Conservation (phyloP, 1,284 basidiomycete species). For the Ganoderma resinaceum region DNA sequence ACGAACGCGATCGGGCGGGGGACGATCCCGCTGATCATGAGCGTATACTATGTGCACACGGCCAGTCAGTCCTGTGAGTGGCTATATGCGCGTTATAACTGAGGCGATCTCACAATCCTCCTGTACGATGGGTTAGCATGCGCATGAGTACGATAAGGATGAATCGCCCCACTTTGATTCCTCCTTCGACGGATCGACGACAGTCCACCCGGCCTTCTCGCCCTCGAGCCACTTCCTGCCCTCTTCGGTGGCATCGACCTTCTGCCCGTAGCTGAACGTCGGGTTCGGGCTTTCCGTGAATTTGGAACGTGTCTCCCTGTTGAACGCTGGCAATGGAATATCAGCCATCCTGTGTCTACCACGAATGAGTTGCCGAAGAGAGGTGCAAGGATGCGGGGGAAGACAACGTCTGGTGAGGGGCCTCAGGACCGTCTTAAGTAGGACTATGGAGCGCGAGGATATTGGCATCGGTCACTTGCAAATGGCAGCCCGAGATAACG, state of each 20-base stretch:
- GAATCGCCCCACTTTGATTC: conserved; percentile 49
- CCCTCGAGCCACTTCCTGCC: conserved; percentile 60
- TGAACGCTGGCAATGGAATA: conserved; percentile 18
- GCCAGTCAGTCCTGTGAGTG: neutral
- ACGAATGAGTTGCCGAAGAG: neutral
- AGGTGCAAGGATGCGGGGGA: neutral
- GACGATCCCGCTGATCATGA: conserved; percentile 73
- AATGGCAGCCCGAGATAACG: too few relatives aligned
- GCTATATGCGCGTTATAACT: neutral
- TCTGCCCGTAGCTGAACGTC: conserved; percentile 62
- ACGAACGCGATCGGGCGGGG: conserved; percentile 82
- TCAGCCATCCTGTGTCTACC: neutral
- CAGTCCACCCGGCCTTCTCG: conserved; percentile 60
- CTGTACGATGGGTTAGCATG: conserved; percentile 16
- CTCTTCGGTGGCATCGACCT: conserved; percentile 52
- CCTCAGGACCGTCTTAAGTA: neutral
- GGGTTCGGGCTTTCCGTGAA: conserved; percentile 63
- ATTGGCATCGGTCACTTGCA: too few relatives aligned
- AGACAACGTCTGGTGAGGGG: neutral
- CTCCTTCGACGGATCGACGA: conserved; percentile 56
- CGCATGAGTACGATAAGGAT: too few relatives aligned
- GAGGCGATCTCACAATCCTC: conserved; percentile 21
- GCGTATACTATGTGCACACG: conserved; percentile 31
- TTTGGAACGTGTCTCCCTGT: conserved; percentile 31
- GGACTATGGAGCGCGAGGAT: too few relatives aligned